Base-by-base conservation (phyloP, 2,329 filamentous ascomycete species). In the Penicillium sp. region DNA sequence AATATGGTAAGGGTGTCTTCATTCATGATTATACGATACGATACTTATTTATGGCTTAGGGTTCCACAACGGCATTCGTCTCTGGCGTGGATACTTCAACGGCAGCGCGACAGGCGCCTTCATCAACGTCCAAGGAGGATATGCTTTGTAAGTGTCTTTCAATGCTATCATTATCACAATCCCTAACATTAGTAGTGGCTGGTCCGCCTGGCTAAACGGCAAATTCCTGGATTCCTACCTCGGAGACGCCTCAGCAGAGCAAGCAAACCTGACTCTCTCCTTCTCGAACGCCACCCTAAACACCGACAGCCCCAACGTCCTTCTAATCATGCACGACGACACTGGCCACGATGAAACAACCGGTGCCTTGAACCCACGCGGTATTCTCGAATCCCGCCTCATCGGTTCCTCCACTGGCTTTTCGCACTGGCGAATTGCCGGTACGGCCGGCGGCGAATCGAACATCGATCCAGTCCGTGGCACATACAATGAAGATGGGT, bases 301-400 rank as follows among this genome's bases (percentile, higher is more conserved):
- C 34, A 59, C 68, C 1, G 83, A 84, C 52, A 67, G 81, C 2
- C 72, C 86, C 5, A 76, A 85, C n/a, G 70, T 86, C 3, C 72
- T 86, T 21, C 81, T 84, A 67, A 82, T 87, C 62, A 79, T 86
- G 69, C 83, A 81, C 16, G 84, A 84, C 9, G 82, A 87, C 62
- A 69, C 67, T 18, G 68, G 67, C 28, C 68, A 70, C 50, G 67
- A 70, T 46, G 18, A 68, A 45, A 69, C 66, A 43, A 63, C 56
- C 18, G 67, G 67, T 2, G 67, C 64, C 2, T 57, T 70, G 5
- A 69, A 70, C 47, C 68, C 68, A 0, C 64, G 67, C 34, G 68
- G 68, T 4, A 70, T 70, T 33, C 58, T 68, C 36, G 83, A 85
- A 46, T 75, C 83, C 23, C 79, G 78, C 0, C 73, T 74, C 1